These are phyloP conservation scores for Xylaria bambusicola DNA, from an alignment of 495 filamentous ascomycete genomes.

Conservation along the genomic window DNA sequence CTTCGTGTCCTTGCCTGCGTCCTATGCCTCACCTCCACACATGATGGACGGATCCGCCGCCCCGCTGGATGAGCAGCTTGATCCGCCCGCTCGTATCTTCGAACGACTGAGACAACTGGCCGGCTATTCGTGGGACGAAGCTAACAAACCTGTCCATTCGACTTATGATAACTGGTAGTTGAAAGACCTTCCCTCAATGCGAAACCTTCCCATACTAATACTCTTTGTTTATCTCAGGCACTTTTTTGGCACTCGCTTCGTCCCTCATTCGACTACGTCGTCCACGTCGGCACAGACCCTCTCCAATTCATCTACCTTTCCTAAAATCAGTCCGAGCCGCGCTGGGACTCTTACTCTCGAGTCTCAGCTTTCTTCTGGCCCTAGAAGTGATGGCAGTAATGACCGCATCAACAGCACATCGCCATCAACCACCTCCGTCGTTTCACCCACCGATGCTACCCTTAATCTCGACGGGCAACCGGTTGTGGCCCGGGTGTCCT, in stretches of 20 bases:
- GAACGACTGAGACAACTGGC: constrained; percentile 71
- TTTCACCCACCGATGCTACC: constrained; percentile 29
- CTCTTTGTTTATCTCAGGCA: constrained; percentile 36
- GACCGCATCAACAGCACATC: constrained; percentile 37
- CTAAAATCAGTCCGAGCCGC: constrained; percentile 34
- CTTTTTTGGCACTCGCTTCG: constrained; percentile 49
- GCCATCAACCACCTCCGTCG: constrained; percentile 25
- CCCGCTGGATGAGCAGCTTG: constrained; percentile 63
- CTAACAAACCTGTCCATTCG: constrained; percentile 71
- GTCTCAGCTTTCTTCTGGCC: constrained; percentile 24
- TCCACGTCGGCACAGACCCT: constrained; percentile 29
- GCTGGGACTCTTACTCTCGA: constrained; percentile 41
- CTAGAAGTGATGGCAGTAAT: constrained; percentile 30
- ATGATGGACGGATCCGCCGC: constrained; percentile 51
- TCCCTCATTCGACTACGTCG: constrained; percentile 41
- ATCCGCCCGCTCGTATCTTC: constrained; percentile 69
- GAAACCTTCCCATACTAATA: constrained; percentile 19
- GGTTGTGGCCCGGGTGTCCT: constrained; percentile 77
- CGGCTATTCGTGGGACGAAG: constrained; percentile 76
- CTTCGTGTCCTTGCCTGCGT: constrained; percentile 1
- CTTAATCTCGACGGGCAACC: constrained; percentile 44
- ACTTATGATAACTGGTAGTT: constrained; percentile 73
- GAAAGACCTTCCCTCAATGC: constrained; percentile 9
- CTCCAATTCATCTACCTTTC: constrained; percentile 33
- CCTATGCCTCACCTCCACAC: constrained; percentile 28